A percentile compares a stretch with the other conserved stretches of the same genome.
Conservation (phyloP, 768 basidiomycete species). For the Lentinula sp. region DNA sequence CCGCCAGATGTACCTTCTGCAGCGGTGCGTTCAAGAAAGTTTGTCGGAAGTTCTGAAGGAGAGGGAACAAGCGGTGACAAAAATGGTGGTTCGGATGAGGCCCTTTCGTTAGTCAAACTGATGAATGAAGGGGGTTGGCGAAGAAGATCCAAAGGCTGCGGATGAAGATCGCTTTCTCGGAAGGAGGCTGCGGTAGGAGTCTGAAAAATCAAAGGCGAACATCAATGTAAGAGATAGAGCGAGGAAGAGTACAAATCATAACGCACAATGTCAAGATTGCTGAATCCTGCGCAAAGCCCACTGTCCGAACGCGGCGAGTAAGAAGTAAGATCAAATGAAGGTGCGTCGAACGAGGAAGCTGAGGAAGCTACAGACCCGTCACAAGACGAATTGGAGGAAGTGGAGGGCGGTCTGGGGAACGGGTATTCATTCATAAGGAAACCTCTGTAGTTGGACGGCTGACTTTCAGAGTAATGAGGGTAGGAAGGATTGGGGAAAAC, state of each 20-base stretch:
- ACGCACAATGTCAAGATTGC: neutral
- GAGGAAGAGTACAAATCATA: neutral
- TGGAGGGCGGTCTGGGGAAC: neutral
- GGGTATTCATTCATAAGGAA: neutral
- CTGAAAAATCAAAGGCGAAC: neutral
- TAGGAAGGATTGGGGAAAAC: constrained; percentile 1
- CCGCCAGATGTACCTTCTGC: neutral
- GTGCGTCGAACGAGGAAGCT: neutral
- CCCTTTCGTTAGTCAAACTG: neutral
- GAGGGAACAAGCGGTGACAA: neutral
- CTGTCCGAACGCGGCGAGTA: neutral
- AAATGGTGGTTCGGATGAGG: neutral
- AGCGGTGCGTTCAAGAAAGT: neutral
- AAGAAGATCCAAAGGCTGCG: neutral
- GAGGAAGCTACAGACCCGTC: neutral
- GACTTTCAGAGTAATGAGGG: neutral
- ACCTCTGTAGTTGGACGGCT: neutral
- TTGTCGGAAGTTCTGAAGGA: neutral
- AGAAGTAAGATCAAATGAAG: neutral
- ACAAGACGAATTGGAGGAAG: neutral
- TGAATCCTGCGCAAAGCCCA: neutral
- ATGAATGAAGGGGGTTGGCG: neutral
- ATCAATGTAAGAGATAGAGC: neutral
- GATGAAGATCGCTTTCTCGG: neutral
- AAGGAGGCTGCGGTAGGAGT: neutral